phyloP scores from a whole-genome alignment of 257 asterid species.

The Fraxinus quadrangulata region DNA sequence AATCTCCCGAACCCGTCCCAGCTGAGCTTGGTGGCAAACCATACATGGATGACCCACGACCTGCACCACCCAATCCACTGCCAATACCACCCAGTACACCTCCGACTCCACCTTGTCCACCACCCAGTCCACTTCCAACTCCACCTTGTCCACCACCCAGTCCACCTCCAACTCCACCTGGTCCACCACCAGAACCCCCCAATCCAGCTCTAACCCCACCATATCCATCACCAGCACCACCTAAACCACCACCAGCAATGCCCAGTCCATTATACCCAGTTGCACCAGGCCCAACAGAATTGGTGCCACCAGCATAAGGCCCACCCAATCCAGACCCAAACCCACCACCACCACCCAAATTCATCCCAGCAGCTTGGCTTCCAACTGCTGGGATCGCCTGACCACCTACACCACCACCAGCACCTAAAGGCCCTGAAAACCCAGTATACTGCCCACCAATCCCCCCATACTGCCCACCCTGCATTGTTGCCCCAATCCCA shows the following conservation, averaged over 20 bases:
- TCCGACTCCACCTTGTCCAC: too few species aligned
- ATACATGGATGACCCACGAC: conserved; percentile 66
- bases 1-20: conserved; percentile 57
- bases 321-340: conserved; percentile 51
- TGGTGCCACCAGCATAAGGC: conserved; percentile 53
- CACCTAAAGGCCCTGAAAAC: conserved; percentile 41
- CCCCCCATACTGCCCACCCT: conserved; percentile 55
- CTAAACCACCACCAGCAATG: conserved; percentile 25
- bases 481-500: conserved; percentile 43
- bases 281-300: conserved; percentile 53
- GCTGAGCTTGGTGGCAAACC: conserved; percentile 61
- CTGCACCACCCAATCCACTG: conserved; percentile 41
- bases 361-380: conserved; percentile 47
- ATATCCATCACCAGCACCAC: conserved; percentile 25
- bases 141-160: too few species aligned
- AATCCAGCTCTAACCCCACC: conserved; percentile 33
- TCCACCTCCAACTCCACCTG: not conserved
- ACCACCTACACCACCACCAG: conserved; percentile 44
- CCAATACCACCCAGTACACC: too few species aligned
- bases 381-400: conserved; percentile 45
- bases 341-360: conserved; percentile 51
- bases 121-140: too few species aligned
- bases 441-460: conserved; percentile 50
- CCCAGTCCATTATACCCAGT: conserved; percentile 52
- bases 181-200: conserved; percentile 30